Conservation (phyloP, 805 yeast genomes). For the Ogataea populi-albae region DNA sequence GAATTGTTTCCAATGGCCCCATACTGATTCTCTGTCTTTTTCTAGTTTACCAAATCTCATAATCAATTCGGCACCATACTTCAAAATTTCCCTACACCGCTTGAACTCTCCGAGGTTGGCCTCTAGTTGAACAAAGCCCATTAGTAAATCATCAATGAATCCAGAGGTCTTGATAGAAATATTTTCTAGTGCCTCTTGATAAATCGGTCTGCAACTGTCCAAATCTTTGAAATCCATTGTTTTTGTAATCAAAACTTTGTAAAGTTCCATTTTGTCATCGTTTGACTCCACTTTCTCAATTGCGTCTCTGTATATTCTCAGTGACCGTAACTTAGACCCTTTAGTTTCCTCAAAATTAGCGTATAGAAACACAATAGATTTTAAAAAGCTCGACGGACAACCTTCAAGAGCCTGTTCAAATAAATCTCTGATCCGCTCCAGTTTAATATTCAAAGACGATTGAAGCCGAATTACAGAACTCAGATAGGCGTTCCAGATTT, state of each 20-base stretch:
- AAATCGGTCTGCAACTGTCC: constrained; percentile 45
- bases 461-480: constrained; percentile 41
- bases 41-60: constrained; percentile 30
- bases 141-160: constrained; percentile 40
- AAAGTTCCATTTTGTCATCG: constrained; percentile 37
- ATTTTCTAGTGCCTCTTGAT: constrained; percentile 46
- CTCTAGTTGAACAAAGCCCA: constrained; percentile 61
- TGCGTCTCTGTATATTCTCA: constrained; percentile 45
- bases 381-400: constrained; percentile 48
- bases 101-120: constrained; percentile 44
- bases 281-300: constrained; percentile 30
- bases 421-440: constrained; percentile 64
- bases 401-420: constrained; percentile 64
- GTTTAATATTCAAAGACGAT: constrained; percentile 32
- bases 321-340: constrained; percentile 51
- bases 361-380: constrained; percentile 51
- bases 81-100: constrained; percentile 63
- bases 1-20: constrained; percentile 73
- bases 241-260: constrained; percentile 42
- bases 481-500: constrained; percentile 71
- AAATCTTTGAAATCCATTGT: constrained; percentile 40
- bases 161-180: constrained; percentile 28
- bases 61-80: constrained; percentile 47
- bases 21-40: constrained; percentile 36
- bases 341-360: constrained; percentile 57